A percentile compares a stretch with the other conserved stretches of the same genome.
Evolutionary conservation across 2,329 filamentous ascomycete genomes (phyloP).

Genomic region (Raffaelea albimanens): DNA sequence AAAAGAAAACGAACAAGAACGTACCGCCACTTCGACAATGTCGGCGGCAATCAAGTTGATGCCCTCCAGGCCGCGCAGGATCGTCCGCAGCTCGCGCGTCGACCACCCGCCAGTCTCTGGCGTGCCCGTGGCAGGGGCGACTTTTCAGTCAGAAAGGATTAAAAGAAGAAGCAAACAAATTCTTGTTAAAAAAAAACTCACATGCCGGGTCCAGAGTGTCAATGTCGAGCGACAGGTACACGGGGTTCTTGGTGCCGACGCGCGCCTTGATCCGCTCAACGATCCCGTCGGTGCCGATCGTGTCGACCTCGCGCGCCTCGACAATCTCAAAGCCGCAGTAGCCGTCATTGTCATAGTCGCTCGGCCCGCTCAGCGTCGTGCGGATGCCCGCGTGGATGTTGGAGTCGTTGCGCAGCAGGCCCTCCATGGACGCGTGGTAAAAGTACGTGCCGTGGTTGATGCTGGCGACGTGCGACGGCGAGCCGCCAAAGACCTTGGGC

Average conservation of each 20-base stretch:
- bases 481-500: constrained; percentile 79
- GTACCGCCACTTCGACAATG: constrained; percentile 60
- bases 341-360: constrained; percentile 77
- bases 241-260: constrained; percentile 64
- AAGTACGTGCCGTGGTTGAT: constrained; percentile 90
- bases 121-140: constrained; percentile 65
- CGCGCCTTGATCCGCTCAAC: constrained; percentile 68
- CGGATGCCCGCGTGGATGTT: constrained; percentile 85
- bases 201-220: constrained; percentile 80
- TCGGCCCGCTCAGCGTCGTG: constrained; percentile 68
- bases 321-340: constrained; percentile 80
- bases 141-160: constrained; percentile 19
- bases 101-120: constrained; percentile 71
- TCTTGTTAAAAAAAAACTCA: constrained; percentile 30
- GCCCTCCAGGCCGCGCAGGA: constrained; percentile 58
- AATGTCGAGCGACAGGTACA: constrained; percentile 80
- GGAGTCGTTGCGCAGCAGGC: constrained; percentile 68
- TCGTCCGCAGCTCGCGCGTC: constrained; percentile 62
- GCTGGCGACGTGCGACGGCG: constrained; percentile 62
- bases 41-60: constrained; percentile 63
- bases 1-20: constrained; percentile 8
- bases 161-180: neutral
- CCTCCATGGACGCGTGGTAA: constrained; percentile 71
- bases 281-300: constrained; percentile 55
- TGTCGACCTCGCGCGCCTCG: constrained; percentile 53